Evolutionary conservation across 371 early-diverging fungal genomes (phyloP), one percentile per base, ranked within the genome.

Genomic region (Lichtheimia hyalospora): DNA sequence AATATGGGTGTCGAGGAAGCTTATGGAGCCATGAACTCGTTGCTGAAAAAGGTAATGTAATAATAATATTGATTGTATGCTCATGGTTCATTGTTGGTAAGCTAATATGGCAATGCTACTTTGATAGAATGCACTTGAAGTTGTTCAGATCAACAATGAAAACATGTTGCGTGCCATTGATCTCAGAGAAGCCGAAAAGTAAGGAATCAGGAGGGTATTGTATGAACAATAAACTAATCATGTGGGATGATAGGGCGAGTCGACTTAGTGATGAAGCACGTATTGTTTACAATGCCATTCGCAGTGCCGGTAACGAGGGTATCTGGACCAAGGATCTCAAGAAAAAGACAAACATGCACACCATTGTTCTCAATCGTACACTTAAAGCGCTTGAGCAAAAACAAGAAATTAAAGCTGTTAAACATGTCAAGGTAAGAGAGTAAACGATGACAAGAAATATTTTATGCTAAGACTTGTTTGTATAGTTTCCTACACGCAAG

Each of bases 241-340:
- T 5, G 25, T 21, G 13, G 7, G 16, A 25, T 20, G 4, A 28
- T 61, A 80, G 81, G 53, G 78, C 78, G 54, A 74, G 73, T 48
- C 64, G 68, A 51, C 42, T 81, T 41, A 75, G 67, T 28, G 73
- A 73, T 34, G 81, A 81, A 49, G 70, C 65, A 18, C 76, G 81
- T 58, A 57, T 91, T n/a, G 88, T 96, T 0, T 96, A 92, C 69
- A 84, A 89, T 58, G 75, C 84, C 16, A 93, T 96, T 61, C 90
- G 92, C 61, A 82, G 84, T n/a, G 84, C 90, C 42, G 91, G 84
- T 27, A 90, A 92, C 68, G 88, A 87, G 46, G 96, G 96, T 20
- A 89, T 97, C 54, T 97, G 98, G 98, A 83, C 93, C 27, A 94
- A 92, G 68, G 91, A 92, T 49, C 76, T 99, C 20, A 93, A 93